Conservation (phyloP, 2,329 filamentous ascomycete genomes). For the Xylaria sp. region DNA sequence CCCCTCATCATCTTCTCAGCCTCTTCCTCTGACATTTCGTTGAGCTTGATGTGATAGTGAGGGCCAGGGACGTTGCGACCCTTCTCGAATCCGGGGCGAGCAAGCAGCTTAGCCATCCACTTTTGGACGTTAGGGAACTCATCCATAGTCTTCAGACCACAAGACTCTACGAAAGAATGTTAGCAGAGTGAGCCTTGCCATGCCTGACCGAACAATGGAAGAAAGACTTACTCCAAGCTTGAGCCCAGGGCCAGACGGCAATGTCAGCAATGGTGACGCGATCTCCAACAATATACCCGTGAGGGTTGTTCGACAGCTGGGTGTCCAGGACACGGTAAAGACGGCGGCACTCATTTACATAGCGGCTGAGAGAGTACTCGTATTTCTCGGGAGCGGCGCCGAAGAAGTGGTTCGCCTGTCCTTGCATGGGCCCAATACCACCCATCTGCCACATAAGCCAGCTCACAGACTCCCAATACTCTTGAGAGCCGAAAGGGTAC, state of each 20-base stretch:
- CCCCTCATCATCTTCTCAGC: constrained; percentile 66
- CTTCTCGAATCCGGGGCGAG: constrained; percentile 76
- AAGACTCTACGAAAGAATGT: constrained; percentile 9
- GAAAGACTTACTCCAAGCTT: constrained; percentile 23
- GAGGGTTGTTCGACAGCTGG: constrained; percentile 67
- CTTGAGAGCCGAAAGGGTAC: constrained; percentile 59
- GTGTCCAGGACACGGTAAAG: constrained; percentile 81
- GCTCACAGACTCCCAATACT: constrained; percentile 50
- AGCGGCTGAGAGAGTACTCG: constrained; percentile 81
- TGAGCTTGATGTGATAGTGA: constrained; percentile 30
- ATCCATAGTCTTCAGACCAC: constrained; percentile 55
- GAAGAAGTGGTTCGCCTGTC: constrained; percentile 35
- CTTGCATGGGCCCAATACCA: constrained; percentile 25
- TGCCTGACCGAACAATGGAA: not conserved
- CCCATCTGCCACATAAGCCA: constrained; percentile 39
- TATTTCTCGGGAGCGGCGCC: constrained; percentile 69
- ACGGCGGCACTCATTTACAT: constrained; percentile 83
- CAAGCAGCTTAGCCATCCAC: constrained; percentile 79
- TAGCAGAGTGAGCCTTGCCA: not conserved
- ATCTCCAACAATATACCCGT: constrained; percentile 71
- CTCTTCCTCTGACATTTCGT: constrained; percentile 56
- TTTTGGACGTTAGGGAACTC: constrained; percentile 79
- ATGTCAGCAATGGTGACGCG: constrained; percentile 81
- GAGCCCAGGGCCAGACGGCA: constrained; percentile 76
- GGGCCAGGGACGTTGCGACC: constrained; percentile 77